These are phyloP conservation scores for Cystobasidium sp. DNA, from an alignment of 1,284 basidiomycete genomes.

Conservation along the genomic window DNA sequence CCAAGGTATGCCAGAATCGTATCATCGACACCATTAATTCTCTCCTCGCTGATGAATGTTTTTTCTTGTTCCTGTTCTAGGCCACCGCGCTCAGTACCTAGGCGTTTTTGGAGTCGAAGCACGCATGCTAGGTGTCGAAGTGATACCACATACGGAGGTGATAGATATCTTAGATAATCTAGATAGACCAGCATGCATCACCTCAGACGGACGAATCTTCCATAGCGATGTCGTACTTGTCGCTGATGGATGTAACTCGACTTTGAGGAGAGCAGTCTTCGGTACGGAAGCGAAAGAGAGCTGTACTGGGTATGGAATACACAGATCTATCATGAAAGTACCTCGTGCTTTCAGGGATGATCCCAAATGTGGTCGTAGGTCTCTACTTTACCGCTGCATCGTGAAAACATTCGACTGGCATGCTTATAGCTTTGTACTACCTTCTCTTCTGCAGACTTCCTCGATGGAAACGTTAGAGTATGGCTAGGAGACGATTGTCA, in stretches of 20 bases:
- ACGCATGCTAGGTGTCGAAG: conserved; percentile 38
- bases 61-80: conserved; percentile 40
- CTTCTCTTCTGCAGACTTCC: conserved; percentile 2
- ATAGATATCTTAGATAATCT: conserved; percentile 29
- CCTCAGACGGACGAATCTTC: conserved; percentile 17
- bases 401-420: not conserved
- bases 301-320: conserved; percentile 21
- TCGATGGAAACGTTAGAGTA: conserved; percentile 22
- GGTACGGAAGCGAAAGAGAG: conserved; percentile 14
- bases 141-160: conserved; percentile 20
- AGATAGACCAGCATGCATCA: conserved; percentile 33
- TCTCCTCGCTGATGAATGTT: not conserved
- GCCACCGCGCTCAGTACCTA: conserved; percentile 45
- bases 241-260: conserved; percentile 25
- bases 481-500: conserved; percentile 25
- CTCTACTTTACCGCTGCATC: not conserved
- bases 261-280: conserved; percentile 10
- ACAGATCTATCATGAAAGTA: conserved; percentile 24
- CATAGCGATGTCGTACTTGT: conserved; percentile 23
- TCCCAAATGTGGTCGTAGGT: conserved; percentile 19
- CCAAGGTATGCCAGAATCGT: conserved; percentile 2
- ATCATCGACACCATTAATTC: not conserved
- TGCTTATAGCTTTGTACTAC: not conserved
- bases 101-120: conserved; percentile 48
- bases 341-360: conserved; percentile 22